Evolutionary conservation across 164 flowering plant genomes (phyloP), one percentile per base, ranked within the genome.

Genomic region (Magnolia officinalis): DNA sequence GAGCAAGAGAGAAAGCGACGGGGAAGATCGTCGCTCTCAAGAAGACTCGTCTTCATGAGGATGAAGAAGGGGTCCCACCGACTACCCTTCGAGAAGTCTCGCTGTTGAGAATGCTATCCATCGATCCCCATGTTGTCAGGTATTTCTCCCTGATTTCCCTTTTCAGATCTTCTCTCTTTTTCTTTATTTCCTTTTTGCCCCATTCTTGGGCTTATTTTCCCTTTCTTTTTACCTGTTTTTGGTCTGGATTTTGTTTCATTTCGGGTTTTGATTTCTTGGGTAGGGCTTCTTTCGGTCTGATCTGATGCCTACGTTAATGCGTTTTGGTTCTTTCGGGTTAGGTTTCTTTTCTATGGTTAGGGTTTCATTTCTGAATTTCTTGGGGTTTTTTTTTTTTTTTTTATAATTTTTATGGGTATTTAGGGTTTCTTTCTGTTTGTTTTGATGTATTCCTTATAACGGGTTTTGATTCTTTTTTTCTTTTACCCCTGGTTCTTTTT

Each of bases 1-100:
- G 90, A 77, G 97, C 97, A 0, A 83, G 91, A 69, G 99, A 96
- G 74, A 91, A 75, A 71, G 85, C 91, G 0, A 92, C 97, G 0
- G 99, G 98, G 4, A 89, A 87, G 83, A 96, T 92, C 77, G 98
- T 96, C 0, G 99, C 99, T 19, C 85, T 94, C 63, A 94, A 96
- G 95, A 96, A 94, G 87, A 92, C 97, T 1, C 88, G 90, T 14
- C 98, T 92, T 71, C 97, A 90, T 26, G 98, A 94, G 81, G 97
- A 94, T 75, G 95, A 91, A 0, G 97, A 94, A 83, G 99, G 97
- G 0, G 98, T 94, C 8, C 99, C 97, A 9, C 94, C 98, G 65
- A 96, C 98, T 50, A 90, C 99, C 71, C 93, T 96, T 55, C 89
- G 97, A 9, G 98, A 96, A 82, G 86, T 96, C 78, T 96, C 99